phyloP scores from a whole-genome alignment of 1,284 basidiomycete genomes.

The Pseudozyma tsukubaensis region DNA sequence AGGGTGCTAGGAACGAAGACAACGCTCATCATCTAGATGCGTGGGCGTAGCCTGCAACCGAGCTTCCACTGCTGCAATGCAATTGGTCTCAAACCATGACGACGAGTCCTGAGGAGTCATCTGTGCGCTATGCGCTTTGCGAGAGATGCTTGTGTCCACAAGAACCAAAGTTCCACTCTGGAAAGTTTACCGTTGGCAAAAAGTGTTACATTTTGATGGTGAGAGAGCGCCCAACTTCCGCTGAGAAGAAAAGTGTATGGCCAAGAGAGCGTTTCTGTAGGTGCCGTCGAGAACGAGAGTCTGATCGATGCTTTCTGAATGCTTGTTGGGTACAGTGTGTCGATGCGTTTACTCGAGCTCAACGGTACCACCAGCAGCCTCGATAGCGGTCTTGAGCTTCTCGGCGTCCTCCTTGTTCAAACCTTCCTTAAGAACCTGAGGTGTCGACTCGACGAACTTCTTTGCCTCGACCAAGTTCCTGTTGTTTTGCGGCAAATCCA shows the following conservation, averaged over 20 bases:
- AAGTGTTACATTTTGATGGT: not conserved
- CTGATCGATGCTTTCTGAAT: too few species aligned
- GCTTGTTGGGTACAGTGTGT: too few species aligned
- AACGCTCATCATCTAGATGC: constrained; percentile 47
- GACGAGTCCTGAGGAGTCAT: too few species aligned
- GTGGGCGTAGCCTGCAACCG: constrained; percentile 32
- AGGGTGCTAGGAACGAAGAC: constrained; percentile 59
- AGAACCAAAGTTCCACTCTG: too few species aligned
- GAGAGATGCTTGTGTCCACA: too few species aligned
- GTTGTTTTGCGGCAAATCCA: constrained; percentile 12
- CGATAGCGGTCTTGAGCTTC: constrained; percentile 90
- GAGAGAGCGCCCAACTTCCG: not conserved
- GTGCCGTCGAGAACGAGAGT: too few species aligned
- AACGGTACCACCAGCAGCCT: constrained; percentile 88
- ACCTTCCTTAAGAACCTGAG: constrained; percentile 94
- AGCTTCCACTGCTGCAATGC: not conserved
- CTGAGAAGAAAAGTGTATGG: too few species aligned
- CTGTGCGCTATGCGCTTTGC: too few species aligned
- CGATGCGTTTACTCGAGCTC: constrained; percentile 69
- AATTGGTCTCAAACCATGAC: too few species aligned
- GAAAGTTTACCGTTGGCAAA: not conserved
- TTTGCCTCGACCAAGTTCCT: constrained; percentile 78
- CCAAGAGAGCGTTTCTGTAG: too few species aligned
- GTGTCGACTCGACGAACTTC: constrained; percentile 97
- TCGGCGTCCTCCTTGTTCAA: constrained; percentile 97